Evolutionary conservation across 2,329 filamentous ascomycete species (phyloP).

Genomic region (Aquanectria penicillioides): DNA sequence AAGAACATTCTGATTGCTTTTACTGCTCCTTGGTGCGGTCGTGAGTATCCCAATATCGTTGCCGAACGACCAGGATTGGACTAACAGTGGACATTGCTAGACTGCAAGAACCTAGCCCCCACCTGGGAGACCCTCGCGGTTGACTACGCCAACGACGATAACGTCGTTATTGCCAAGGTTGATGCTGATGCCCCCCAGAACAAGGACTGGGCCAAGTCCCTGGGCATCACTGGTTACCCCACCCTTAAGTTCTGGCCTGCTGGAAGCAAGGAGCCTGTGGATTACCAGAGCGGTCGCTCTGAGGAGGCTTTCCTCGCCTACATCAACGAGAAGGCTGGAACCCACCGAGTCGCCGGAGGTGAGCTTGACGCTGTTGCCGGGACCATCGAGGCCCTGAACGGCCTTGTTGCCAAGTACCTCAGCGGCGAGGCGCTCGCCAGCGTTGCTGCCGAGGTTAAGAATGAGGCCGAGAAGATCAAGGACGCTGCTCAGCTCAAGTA

Average conservation of each 20-base stretch:
- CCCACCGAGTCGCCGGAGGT: conserved; percentile 84
- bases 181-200: conserved; percentile 90
- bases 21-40: conserved; percentile 98
- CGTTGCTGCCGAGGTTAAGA: conserved; percentile 76
- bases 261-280: conserved; percentile 76
- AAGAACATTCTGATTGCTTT: conserved; percentile 96
- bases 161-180: conserved; percentile 91
- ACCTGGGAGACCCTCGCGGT: conserved; percentile 87
- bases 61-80: not conserved
- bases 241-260: conserved; percentile 98
- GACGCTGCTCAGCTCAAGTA: conserved; percentile 76
- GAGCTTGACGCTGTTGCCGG: conserved; percentile 82
- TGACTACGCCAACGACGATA: conserved; percentile 80
- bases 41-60: conserved; percentile 67
- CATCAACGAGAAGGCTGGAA: conserved; percentile 89
- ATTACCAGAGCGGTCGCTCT: conserved; percentile 79
- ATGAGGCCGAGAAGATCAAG: conserved; percentile 73
- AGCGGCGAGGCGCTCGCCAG: conserved; percentile 70
- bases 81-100: conserved; percentile 56
- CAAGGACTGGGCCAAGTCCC: conserved; percentile 79
- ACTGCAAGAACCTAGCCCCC: conserved; percentile 96
- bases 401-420: conserved; percentile 78
- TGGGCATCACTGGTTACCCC: conserved; percentile 87
- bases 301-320: conserved; percentile 82
- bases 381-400: conserved; percentile 82